Base-by-base conservation (phyloP, 805 yeast species). In the Saccharomycopsis fermentans region DNA sequence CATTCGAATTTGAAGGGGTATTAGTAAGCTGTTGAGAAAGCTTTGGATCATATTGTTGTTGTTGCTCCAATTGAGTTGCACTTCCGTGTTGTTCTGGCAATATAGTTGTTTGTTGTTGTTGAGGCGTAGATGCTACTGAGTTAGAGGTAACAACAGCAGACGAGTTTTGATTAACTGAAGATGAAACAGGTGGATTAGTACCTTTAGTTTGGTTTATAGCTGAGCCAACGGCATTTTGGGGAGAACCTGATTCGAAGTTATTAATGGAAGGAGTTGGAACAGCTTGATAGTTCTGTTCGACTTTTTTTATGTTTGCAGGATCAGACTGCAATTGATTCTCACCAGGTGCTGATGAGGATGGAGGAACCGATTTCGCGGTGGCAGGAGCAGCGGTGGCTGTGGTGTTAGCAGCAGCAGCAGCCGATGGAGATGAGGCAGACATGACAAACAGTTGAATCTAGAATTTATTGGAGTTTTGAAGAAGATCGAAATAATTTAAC, bases 131-230 rank as follows among this genome's bases (percentile, higher is more conserved):
- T 6, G 50, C 17, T 9, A 37, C 24, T 12, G 51, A 17, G 37
- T 52, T 32, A 14, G 56, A 52, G 37, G 36, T 24, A 12, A 52
- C 56, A 26, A 17, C 56, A 54, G 52, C 52, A 36, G 51, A 17
- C 37, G 56, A 21, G 12, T 35, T 29, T 11, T 52, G 55, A 19
- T 17, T 34, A 48, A 32, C 52, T 16, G 35, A 27, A 48, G 52
- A 37, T 37, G 21, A 37, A 19, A 21, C 43, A 37, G 9, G 50
- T 12, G 50, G n/a, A 24, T 43, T 43, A 8, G 11, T 21, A 8
- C 27, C 11, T 16, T 21, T 43, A 17, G 17, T 9, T 32, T 34
- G 36, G 34, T 24, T 50, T 50, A 26, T 26, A 21, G 24, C 24
- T 8, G 47, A 1, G 12, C 9, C 47, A 3, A 26, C 24, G 2